Percentiles rank a stretch among this genome's conserved stretches.
Evolutionary conservation across 2,329 filamentous ascomycete genomes (phyloP).

Genomic region (Alternaria tenuissima): DNA sequence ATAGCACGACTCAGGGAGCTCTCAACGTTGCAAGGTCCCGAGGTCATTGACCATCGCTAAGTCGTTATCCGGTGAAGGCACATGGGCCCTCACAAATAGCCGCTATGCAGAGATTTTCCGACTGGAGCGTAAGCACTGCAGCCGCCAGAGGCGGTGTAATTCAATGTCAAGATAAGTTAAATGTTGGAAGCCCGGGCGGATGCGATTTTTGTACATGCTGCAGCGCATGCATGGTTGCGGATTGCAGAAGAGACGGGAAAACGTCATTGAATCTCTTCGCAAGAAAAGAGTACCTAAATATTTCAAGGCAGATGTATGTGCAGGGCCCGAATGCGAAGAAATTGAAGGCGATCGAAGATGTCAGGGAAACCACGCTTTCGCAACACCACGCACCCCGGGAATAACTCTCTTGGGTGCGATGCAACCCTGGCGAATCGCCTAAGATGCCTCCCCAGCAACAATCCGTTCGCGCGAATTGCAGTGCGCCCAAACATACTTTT

Average conservation of each 20-base stretch:
- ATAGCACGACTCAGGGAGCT: neutral
- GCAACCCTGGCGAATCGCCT: neutral
- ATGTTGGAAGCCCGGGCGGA: neutral
- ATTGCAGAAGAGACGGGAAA: neutral
- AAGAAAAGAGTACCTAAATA: neutral
- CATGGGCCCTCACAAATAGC: neutral
- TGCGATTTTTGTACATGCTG: neutral
- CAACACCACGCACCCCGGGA: neutral
- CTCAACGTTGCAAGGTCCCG: neutral
- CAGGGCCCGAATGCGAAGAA: neutral
- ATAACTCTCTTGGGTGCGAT: neutral
- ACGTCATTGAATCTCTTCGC: neutral
- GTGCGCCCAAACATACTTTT: neutral
- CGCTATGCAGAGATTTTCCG: slow-evolving; percentile 1
- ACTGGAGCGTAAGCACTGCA: neutral
- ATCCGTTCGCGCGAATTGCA: neutral
- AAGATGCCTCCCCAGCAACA: neutral
- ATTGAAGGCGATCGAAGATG: neutral
- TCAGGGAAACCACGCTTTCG: neutral
- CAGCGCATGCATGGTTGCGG: neutral
- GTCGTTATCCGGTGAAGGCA: neutral
- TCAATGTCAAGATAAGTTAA: neutral
- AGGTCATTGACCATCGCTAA: slow-evolving; percentile 4
- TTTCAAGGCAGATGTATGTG: neutral
- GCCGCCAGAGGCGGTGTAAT: neutral